These are phyloP conservation scores for Talaromyces stipitatus DNA, from an alignment of 495 filamentous ascomycete genomes.

Conservation along the genomic window DNA sequence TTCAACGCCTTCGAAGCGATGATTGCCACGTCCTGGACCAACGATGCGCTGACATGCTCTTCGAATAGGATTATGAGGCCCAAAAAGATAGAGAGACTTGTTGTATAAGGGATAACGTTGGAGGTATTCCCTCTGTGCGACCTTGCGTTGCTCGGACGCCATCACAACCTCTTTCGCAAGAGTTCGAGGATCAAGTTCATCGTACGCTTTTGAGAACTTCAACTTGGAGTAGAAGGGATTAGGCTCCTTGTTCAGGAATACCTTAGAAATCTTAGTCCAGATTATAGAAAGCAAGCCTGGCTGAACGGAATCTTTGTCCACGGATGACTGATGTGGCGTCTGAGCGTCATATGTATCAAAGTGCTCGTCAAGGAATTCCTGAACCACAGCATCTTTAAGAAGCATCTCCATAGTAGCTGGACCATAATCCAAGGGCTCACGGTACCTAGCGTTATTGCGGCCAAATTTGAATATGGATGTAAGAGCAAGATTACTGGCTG, in stretches of 20 bases:
- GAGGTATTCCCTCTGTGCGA: constrained; percentile 84
- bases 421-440: constrained; percentile 82
- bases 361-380: constrained; percentile 85
- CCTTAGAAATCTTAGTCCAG: constrained; percentile 46
- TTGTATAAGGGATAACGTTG: constrained; percentile 86
- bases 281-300: constrained; percentile 47
- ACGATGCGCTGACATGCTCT: constrained; percentile 84
- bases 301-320: constrained; percentile 26
- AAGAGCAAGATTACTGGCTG: constrained; percentile 68
- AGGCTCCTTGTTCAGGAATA: constrained; percentile 59
- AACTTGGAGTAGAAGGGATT: constrained; percentile 93
- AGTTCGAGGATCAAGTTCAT: constrained; percentile 71
- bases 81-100: constrained; percentile 82
- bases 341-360: constrained; percentile 7
- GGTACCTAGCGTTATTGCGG: constrained; percentile 49
- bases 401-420: constrained; percentile 89
- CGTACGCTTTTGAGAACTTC: constrained; percentile 62
- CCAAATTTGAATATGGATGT: constrained; percentile 83
- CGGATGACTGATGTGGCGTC: neutral
- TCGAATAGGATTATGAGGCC: constrained; percentile 65
- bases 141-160: constrained; percentile 71
- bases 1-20: constrained; percentile 77
- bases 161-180: constrained; percentile 87
- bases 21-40: constrained; percentile 78
- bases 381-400: constrained; percentile 87